Conservation (phyloP, 768 basidiomycete genomes). For the Mycena alexandri region DNA sequence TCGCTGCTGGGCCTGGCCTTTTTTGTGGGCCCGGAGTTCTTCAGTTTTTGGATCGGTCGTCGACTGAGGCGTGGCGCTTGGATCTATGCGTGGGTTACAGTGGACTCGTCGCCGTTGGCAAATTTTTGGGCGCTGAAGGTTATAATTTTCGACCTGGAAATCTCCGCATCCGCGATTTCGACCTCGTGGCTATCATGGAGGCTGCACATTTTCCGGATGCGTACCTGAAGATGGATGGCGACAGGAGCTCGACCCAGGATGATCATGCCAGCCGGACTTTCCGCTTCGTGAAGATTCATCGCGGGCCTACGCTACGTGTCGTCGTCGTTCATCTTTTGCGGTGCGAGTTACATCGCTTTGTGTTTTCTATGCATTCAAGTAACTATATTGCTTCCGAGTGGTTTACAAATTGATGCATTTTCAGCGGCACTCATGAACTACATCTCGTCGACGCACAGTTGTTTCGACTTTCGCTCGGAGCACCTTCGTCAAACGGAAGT, state of each 20-base stretch:
- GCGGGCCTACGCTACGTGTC: neutral
- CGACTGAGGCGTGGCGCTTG: neutral
- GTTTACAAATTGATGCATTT: too few species aligned
- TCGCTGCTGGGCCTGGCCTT: neutral
- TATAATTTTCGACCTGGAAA: neutral
- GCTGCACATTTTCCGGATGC: neutral
- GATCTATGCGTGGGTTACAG: neutral
- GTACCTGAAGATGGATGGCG: neutral
- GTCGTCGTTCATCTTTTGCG: constrained; percentile 3
- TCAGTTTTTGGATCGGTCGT: neutral
- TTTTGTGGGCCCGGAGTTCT: neutral
- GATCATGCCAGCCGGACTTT: neutral
- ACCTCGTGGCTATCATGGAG: neutral
- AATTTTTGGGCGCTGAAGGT: neutral
- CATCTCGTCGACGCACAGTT: neutral
- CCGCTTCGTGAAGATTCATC: neutral
- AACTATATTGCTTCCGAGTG: too few species aligned
- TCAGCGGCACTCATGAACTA: neutral
- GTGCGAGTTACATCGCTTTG: constrained; percentile 3
- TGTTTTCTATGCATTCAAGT: constrained; percentile 12
- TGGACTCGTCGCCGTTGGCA: neutral
- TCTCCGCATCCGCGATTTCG: neutral
- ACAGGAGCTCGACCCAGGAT: neutral
- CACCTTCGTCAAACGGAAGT: neutral
- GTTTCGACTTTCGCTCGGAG: neutral